Percentiles rank a stretch among this genome's conserved stretches.
These are phyloP conservation scores for Euphorbia corollata DNA, from an alignment of 441 rosid species.

Conservation along the genomic window DNA sequence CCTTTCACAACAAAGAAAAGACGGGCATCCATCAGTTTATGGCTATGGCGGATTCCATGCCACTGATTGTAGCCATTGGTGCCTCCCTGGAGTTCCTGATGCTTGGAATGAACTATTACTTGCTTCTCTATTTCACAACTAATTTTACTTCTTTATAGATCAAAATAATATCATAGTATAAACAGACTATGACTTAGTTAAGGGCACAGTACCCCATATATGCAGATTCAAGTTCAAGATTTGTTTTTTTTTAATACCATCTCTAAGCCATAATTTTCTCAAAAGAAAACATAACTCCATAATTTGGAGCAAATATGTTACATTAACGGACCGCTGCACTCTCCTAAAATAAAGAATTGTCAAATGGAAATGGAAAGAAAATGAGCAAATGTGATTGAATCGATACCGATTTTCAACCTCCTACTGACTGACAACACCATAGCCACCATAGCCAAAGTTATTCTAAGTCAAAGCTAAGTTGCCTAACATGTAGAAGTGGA, in stretches of 20 bases:
- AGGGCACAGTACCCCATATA: too few relatives aligned
- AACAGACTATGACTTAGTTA: too few relatives aligned
- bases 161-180: background rate
- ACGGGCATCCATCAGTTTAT: constrained; percentile 20
- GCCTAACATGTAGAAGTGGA: background rate
- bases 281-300: background rate
- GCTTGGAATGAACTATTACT: constrained; percentile 17
- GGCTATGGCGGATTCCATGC: constrained; percentile 5
- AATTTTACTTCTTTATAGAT: background rate
- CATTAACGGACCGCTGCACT: background rate
- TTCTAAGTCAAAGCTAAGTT: background rate
- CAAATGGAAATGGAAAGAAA: background rate
- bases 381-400: background rate
- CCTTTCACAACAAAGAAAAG: constrained; percentile 16
- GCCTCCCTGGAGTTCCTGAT: constrained; percentile 22
- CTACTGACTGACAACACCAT: background rate
- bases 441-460: background rate
- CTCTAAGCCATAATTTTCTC: background rate
- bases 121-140: constrained; percentile 7
- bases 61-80: constrained; percentile 21
- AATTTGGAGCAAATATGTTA: background rate
- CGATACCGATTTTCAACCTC: background rate
- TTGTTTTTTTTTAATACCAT: background rate
- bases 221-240: too few relatives aligned
- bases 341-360: background rate